Conservation (phyloP, 2,329 filamentous ascomycete genomes). For the Aureobasidium pullulans region DNA sequence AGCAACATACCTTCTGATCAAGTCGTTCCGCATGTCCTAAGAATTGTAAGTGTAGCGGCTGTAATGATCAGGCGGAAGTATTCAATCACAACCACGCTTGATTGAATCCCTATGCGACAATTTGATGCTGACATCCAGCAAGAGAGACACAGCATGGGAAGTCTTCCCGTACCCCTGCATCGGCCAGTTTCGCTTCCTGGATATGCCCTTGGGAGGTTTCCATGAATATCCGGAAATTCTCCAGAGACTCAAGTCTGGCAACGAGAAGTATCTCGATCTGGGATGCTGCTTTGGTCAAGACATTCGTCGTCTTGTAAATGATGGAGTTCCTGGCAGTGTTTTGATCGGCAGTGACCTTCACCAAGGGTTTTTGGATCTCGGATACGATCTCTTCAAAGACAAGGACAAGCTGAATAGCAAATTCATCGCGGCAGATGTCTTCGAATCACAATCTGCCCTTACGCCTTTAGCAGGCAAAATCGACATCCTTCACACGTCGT, state of each 20-base stretch:
- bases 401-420: slow-evolving; percentile 23
- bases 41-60: slow-evolving; percentile 22
- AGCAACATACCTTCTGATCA: slow-evolving; percentile 29
- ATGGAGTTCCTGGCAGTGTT: slow-evolving; percentile 28
- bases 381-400: slow-evolving; percentile 34
- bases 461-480: slow-evolving; percentile 31
- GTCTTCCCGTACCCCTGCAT: slow-evolving; percentile 20
- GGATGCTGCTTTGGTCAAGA: slow-evolving; percentile 36
- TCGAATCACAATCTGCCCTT: slow-evolving; percentile 24
- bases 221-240: slow-evolving; percentile 23
- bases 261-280: slow-evolving; percentile 32
- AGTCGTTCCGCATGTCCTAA: slow-evolving; percentile 30
- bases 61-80: neutral
- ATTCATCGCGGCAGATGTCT: slow-evolving; percentile 30
- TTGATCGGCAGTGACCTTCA: slow-evolving; percentile 29
- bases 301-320: slow-evolving; percentile 30
- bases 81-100: too few relatives aligned
- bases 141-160: slow-evolving; percentile 21
- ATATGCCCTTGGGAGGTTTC: slow-evolving; percentile 19
- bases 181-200: slow-evolving; percentile 18
- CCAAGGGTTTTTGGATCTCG: slow-evolving; percentile 29
- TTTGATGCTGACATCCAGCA: neutral
- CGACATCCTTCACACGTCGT: slow-evolving; percentile 35
- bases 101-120: neutral
- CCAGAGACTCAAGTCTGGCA: slow-evolving; percentile 20